A percentile compares a stretch with the other conserved stretches of the same genome.
Evolutionary conservation across 441 rosid species (phyloP).

Genomic region (Metrosideros polymorpha): DNA sequence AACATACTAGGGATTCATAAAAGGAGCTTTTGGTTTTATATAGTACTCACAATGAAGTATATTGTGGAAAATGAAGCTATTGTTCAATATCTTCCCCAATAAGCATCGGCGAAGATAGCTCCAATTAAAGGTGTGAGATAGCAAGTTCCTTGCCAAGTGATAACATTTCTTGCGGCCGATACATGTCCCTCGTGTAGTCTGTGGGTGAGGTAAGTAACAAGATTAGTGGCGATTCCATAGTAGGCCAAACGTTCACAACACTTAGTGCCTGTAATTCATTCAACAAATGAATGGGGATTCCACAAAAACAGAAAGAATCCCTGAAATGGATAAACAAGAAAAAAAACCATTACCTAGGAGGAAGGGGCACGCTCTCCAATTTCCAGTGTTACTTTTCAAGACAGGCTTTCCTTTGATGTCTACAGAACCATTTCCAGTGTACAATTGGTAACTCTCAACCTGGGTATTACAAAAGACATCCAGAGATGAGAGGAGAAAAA

Average conservation of each 20-base stretch:
- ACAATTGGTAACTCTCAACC: not conserved
- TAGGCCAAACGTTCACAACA: not conserved
- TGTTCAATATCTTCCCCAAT: conserved; percentile 19
- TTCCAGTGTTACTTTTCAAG: not conserved
- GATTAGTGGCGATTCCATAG: conserved; percentile 3
- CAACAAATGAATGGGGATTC: not conserved
- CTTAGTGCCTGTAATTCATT: not conserved
- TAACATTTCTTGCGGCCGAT: not conserved
- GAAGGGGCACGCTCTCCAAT: not conserved
- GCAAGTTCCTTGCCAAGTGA: conserved; percentile 9
- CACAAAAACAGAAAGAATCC: not conserved
- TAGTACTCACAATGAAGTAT: conserved; percentile 7
- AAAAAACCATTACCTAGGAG: not conserved
- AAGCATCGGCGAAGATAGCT: conserved; percentile 16
- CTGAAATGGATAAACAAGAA: not conserved
- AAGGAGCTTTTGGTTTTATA: not conserved
- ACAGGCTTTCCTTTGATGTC: not conserved
- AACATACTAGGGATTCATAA: not conserved
- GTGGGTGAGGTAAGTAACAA: not conserved
- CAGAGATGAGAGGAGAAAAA: not conserved
- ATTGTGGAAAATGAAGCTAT: conserved; percentile 14
- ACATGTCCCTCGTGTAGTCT: conserved; percentile 1
- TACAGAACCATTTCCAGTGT: conserved; percentile 1
- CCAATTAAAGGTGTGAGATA: conserved; percentile 11
- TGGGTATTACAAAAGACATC: not conserved